Base-by-base conservation (phyloP, 2,329 filamentous ascomycete species). In the Ambrosiella beaveri region DNA sequence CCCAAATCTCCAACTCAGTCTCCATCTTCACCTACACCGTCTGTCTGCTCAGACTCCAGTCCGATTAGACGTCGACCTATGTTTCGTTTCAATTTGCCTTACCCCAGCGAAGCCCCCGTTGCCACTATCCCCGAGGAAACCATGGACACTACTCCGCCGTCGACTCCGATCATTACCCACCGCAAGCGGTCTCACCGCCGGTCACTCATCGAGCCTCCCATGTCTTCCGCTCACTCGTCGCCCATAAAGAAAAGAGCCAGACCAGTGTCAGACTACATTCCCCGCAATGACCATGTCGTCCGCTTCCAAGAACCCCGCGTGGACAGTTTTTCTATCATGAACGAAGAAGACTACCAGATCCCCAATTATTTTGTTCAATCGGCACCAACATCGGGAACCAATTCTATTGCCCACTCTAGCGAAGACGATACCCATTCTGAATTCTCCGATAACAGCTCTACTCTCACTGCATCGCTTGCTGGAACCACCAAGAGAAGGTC, bases 381-480 rank as follows among this genome's bases (percentile, higher is more conserved):
- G 3, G 11, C 39, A 6, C 19, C 40, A 11, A 38, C 41, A n/a
- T 58, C 57, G 6, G 50, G 35, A 36, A 54, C 51, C 51, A 38
- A 54, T 27, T 58, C 57, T 13, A 54, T 50, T 12, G 41, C 41
- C 17, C 58, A 36, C 9, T 70, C 71, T 63, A 76, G 73, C 64
- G 77, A 79, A 61, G 77, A 79, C 58, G 27, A 70, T 70, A 47
- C 59, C 15, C 57, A 62, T 60, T 71, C 71, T 9, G 73, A 76
- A 56, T 63, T 73, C 36, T 77, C 74, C 64, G 75, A 77, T 59
- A 68, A 66, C n/a, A 72, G 73, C 56, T 58, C 56, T 69, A 71
- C 56, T 36, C 40, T 60, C 7, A 55, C 59, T 7, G 37, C 51
- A 17, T 60, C 59, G 11, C 66, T 66, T 15, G 71, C 58, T 38